Evolutionary conservation across 306 rosid genomes (phyloP), one percentile per base, ranked within the genome.

Genomic region (Hippophae tibetana): DNA sequence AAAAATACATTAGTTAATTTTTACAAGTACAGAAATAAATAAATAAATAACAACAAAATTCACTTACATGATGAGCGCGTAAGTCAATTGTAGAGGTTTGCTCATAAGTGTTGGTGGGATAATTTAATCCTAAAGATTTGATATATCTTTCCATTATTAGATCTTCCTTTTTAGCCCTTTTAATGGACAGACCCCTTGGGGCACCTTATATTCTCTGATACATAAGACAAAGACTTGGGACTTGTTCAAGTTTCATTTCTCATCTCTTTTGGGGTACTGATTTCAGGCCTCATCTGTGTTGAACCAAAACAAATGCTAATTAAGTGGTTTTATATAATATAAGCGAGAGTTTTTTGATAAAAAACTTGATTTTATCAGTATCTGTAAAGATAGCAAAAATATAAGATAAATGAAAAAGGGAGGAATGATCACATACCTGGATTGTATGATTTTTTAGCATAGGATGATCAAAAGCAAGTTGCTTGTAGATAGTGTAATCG

Each of bases 371-470:
- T 18, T 18, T 18, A 18, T 18, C 23, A 18, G 23, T 18, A 18
- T 18, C 1, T 18, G 23, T 18, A 18, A 18, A 18, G 6, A 9
- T 48, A 1, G 6, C 6, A 38, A 61, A 6, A 8, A 48, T 5
- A 5, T n/a, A 5, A 9, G 7, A 13, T 13, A 3, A 8, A 18
- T 9, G 4, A 11, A 26, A 54, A 13, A 51, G 3, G 44, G 7
- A 27, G 8, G 11, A 43, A 18, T 18, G 7, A 43, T 68, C 0
- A 47, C 6, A 42, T 18, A 74, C 71, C 74, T 69, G 71, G n/a
- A 69, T 69, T 43, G 31, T 64, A 42, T 69, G 74, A 54, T 69
- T 74, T 56, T 64, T 74, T 13, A 64, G 68, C 57, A 64, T 5
- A 52, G 61, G 71, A 74, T 74, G 71, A 40, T 56, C 56, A 52